Evolutionary conservation across 805 yeast genomes (phyloP), one percentile per base, ranked within the genome.

Genomic region (Kodamaea restingae): DNA sequence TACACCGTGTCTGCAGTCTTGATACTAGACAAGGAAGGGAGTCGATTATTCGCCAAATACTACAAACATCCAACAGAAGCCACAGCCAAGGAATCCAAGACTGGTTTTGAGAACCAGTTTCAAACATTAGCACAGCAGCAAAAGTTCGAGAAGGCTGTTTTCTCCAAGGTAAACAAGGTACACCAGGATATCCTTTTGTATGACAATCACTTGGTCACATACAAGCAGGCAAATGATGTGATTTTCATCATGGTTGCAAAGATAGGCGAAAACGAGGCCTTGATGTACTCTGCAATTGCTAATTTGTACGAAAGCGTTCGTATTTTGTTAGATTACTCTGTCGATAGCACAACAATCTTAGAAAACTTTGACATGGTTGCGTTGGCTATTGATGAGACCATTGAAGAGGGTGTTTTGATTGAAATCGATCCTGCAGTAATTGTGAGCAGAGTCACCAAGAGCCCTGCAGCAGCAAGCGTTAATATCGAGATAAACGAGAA

Each of bases 361-460:
- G 95, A 86, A 48, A 78, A 82, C 58, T 93, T 83, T 58, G 98
- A 93, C 62, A 72, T 86, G 71, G 83, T 88, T 27, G 71, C 87
- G 32, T 73, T 93, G 59, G 86, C 95, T 3, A 76, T 90, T 32
- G 98, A 93, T 61, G 98, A 93, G 64, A 75, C 95, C 7, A 71
- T 93, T 36, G 98, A 93, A 58, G 95, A 90, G 57, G 98, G 98
- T 29, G 79, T 93, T 47, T 80, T 93, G 41, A 73, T 93, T 50
- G 97, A 93, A 61, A 83, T 88, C 18, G 97, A 93, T 54, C 80
- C 95, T 4, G 78, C 83, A 25, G 80, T 86, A 30, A 85, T 93
- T 50, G 90, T 91, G 2, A 78, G 95, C 11, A 78, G 98, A 64
- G 96, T 90, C 18, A 85, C 98, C n/a, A 77, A 79, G 43, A 81